Percentiles rank a stretch among this genome's conserved stretches.
These are phyloP conservation scores for Asterophora parasitica DNA, from an alignment of 768 basidiomycete genomes.

Conservation along the genomic window DNA sequence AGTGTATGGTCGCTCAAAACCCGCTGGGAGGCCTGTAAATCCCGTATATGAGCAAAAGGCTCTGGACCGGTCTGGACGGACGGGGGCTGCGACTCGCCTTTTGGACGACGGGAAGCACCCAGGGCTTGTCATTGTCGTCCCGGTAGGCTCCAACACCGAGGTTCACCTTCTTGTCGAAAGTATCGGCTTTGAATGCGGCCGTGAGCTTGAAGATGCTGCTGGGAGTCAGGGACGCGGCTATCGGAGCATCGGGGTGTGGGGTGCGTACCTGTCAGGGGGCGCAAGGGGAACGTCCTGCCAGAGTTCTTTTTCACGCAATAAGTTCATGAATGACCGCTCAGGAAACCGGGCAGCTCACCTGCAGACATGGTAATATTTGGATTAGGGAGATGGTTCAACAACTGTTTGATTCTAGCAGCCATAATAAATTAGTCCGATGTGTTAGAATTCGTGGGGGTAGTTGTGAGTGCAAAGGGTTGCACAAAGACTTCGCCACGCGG, in stretches of 20 bases:
- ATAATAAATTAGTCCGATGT: slow-evolving; percentile 26
- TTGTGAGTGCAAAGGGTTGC: neutral
- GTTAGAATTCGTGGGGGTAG: slow-evolving; percentile 3
- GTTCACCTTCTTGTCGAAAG: slow-evolving; percentile 76
- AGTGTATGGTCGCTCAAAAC: slow-evolving; percentile 64
- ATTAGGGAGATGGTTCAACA: slow-evolving; percentile 48
- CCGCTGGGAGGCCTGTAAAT: slow-evolving; percentile 61
- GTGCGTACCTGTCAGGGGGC: slow-evolving; percentile 71
- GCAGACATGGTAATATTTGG: slow-evolving; percentile 40
- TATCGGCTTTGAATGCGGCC: slow-evolving; percentile 81
- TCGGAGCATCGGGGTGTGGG: neutral
- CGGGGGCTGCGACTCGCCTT: slow-evolving; percentile 55
- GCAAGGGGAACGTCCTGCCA: slow-evolving; percentile 80
- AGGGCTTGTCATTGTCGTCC: slow-evolving; percentile 82
- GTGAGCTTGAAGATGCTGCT: slow-evolving; percentile 87
- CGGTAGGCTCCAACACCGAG: slow-evolving; percentile 92
- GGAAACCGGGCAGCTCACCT: slow-evolving; percentile 35
- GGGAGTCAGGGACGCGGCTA: slow-evolving; percentile 5
- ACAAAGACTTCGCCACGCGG: neutral
- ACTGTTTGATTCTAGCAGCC: slow-evolving; percentile 56
- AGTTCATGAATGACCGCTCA: slow-evolving; percentile 8
- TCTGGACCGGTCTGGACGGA: neutral
- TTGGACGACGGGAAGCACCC: slow-evolving; percentile 89
- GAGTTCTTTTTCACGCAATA: slow-evolving; percentile 41
- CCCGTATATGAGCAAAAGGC: neutral